Evolutionary conservation across 75 land plant genomes (phyloP), one percentile per base, ranked within the genome.

Genomic region (Sequoia sempervirens): DNA sequence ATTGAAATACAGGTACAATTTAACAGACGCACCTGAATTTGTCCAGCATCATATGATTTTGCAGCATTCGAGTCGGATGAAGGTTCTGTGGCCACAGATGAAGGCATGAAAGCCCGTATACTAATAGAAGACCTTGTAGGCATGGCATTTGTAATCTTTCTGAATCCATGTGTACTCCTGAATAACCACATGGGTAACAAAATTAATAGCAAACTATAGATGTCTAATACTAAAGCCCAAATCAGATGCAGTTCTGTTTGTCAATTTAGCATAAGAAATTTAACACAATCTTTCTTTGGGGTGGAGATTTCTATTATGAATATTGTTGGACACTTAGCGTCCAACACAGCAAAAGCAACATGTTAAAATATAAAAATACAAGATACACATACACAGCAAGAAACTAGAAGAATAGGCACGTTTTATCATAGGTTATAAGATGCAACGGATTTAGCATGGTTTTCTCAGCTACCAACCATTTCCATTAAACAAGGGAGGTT

Each of bases 11-110:
- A 38, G 5, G 36, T 76, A 17, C 32, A 26, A 80, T 82, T 56
- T 37, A 13, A 37, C 7, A 56, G 17, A 52, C 52, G 0, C 23
- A 93, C 99, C 96, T 97, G 98, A 89, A 97, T 97, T 76, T 97
- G 98, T 41, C 93, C 96, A 58, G 99, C 94, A 58, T 93, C 94
- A 83, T 97, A 97, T 43, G 85, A 87, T 53, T 88, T 89, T 8
- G 93, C 87, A 34, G 79, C 83, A 26, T 85, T 56, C 54, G 87
- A 84, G 79, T 88, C 90, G 36, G 91, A 84, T 75, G 89, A 84
- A 37, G 92, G 91, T 72, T 94, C 96, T 14, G 89, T 80, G 0
- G 91, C 83, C 20, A 88, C 54, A 52, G 79, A 84, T 6, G 96
- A 87, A 8, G 93, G 85, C 89, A 87, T 88, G 69, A 94, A 91